Percentiles rank a stretch among this genome's conserved stretches.
Conservation (phyloP, 2,329 filamentous ascomycete genomes). For the Talaromyces sp. region DNA sequence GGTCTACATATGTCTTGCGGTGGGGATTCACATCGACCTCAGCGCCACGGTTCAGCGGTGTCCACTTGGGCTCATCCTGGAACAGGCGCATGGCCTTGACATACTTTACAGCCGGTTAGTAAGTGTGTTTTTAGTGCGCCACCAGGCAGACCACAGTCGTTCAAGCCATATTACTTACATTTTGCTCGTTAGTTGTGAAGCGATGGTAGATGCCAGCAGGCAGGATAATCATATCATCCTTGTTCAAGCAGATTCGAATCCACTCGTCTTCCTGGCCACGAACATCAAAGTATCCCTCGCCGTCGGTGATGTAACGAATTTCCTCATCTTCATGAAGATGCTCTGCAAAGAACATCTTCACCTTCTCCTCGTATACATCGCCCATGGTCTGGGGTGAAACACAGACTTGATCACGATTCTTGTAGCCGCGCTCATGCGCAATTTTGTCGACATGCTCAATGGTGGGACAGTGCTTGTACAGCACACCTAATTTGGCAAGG, state of each 20-base stretch:
- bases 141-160: too few species aligned
- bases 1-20: conserved; percentile 73
- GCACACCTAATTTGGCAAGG: conserved; percentile 74
- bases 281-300: conserved; percentile 91
- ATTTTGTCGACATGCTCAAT: conserved; percentile 72
- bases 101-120: conserved; percentile 61
- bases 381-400: conserved; percentile 87
- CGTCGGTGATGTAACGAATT: conserved; percentile 90
- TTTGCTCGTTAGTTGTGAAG: conserved; percentile 89
- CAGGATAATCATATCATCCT: conserved; percentile 88
- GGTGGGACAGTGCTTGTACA: conserved; percentile 71
- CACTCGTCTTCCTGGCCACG: conserved; percentile 80
- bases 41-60: conserved; percentile 76
- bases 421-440: conserved; percentile 77
- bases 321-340: conserved; percentile 98
- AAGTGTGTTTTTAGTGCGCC: not conserved
- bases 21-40: conserved; percentile 79
- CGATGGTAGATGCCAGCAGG: conserved; percentile 96
- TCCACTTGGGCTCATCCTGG: conserved; percentile 99
- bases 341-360: conserved; percentile 91
- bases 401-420: conserved; percentile 90
- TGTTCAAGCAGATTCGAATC: conserved; percentile 82
- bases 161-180: conserved; percentile 76
- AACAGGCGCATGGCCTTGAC: conserved; percentile 95
- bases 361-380: conserved; percentile 85